phyloP scores from a whole-genome alignment of 805 yeast genomes.

The Teunomyces kruisii region DNA sequence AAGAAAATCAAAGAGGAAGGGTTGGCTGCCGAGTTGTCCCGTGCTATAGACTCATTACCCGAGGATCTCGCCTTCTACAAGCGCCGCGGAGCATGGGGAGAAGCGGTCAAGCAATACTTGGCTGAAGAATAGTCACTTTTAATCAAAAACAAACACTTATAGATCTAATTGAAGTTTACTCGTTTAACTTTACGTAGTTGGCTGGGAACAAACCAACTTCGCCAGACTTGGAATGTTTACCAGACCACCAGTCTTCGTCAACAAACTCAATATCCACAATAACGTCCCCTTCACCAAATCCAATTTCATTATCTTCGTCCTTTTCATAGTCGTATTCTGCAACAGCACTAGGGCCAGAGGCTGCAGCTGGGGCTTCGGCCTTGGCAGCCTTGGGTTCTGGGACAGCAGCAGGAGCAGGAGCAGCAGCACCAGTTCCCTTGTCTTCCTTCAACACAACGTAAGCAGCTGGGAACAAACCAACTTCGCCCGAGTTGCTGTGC shows the following conservation, averaged over 20 bases:
- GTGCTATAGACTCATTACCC: constrained; percentile 38
- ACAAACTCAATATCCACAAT: constrained; percentile 83
- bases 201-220: constrained; percentile 87
- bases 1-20: constrained; percentile 32
- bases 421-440: constrained; percentile 8
- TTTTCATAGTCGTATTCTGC: constrained; percentile 85
- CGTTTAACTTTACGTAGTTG: constrained; percentile 60
- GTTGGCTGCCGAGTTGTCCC: constrained; percentile 25
- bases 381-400: constrained; percentile 11
- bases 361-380: constrained; percentile 9
- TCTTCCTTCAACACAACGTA: constrained; percentile 42
- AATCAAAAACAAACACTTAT: neutral
- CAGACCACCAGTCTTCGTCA: constrained; percentile 98
- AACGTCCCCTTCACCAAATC: constrained; percentile 78
- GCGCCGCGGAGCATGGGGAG: constrained; percentile 38
- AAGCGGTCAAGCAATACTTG: constrained; percentile 34
- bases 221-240: constrained; percentile 58
- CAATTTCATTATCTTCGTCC: constrained; percentile 87
- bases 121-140: constrained; percentile 5
- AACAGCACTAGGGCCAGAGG: constrained; percentile 44
- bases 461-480: constrained; percentile 66
- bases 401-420: constrained; percentile 6
- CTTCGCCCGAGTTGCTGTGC: constrained; percentile 57
- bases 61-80: constrained; percentile 40
- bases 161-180: constrained; percentile 6